Percentiles rank a stretch among this genome's conserved stretches.
These are phyloP conservation scores for Solanum hybrid DNA, from an alignment of 305 asterid genomes.

Conservation along the genomic window DNA sequence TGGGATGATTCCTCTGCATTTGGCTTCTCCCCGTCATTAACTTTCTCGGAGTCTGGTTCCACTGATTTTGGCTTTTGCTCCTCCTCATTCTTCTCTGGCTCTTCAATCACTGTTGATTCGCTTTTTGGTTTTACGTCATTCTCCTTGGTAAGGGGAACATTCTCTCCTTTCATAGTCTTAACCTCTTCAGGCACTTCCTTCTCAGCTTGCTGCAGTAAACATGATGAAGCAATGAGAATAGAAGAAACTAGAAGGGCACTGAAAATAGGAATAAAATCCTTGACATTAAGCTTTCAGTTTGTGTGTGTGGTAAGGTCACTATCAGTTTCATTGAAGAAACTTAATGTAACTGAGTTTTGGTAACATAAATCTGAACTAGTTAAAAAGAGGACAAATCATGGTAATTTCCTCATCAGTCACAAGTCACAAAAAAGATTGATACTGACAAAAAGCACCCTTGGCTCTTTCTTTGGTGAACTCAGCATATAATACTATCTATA, in stretches of 20 bases:
- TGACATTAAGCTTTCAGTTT: neutral
- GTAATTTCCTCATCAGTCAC: slow-evolving; percentile 1
- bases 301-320: neutral
- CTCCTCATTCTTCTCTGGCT: slow-evolving; percentile 4
- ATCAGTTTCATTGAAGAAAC: neutral
- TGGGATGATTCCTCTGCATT: slow-evolving; percentile 16
- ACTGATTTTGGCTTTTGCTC: neutral
- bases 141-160: slow-evolving; percentile 22
- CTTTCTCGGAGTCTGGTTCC: neutral
- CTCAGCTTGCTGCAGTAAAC: slow-evolving; percentile 34
- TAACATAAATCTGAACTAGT: neutral
- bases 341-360: neutral
- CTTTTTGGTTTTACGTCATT: slow-evolving; percentile 15
- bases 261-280: neutral
- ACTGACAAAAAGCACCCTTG: neutral
- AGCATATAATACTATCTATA: neutral
- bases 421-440: slow-evolving; percentile 2
- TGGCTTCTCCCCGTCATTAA: slow-evolving; percentile 6
- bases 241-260: neutral
- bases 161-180: slow-evolving; percentile 29
- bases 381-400: neutral
- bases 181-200: slow-evolving; percentile 34
- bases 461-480: neutral
- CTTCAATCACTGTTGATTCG: slow-evolving; percentile 14
- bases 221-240: neutral